A percentile compares a stretch with the other conserved stretches of the same genome.
phyloP scores from a whole-genome alignment of 129 eudicot genomes.

The Chrysanthemum makinoi region DNA sequence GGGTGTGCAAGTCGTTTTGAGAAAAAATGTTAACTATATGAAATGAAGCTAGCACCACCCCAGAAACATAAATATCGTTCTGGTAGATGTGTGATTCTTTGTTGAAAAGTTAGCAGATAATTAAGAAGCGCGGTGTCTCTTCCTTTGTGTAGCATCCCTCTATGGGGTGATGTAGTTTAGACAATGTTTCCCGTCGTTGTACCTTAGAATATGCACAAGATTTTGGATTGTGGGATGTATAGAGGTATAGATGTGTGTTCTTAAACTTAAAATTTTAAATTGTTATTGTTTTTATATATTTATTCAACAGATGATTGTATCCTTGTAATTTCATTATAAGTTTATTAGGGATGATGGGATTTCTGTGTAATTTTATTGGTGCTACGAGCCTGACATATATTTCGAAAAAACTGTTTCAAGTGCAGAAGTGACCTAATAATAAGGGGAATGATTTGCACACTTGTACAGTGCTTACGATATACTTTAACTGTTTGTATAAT shows the following conservation, averaged over 20 bases:
- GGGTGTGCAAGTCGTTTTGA: slow-evolving; percentile 21
- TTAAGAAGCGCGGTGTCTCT: background rate
- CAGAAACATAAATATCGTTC: slow-evolving; percentile 15
- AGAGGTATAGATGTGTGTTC: slow-evolving; percentile 41
- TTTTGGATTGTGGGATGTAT: slow-evolving; percentile 39
- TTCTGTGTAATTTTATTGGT: background rate
- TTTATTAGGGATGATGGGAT: background rate
- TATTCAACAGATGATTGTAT: slow-evolving; percentile 23
- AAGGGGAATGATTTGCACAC: too few relatives aligned
- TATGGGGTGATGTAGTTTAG: slow-evolving; percentile 38
- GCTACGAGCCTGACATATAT: too few relatives aligned
- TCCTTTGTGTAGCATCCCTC: slow-evolving; percentile 34
- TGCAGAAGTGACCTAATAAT: too few relatives aligned
- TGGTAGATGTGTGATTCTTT: slow-evolving; percentile 34
- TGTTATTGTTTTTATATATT: background rate
- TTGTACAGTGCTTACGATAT: too few relatives aligned
- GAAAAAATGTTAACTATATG: slow-evolving; percentile 16
- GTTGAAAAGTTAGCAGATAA: slow-evolving; percentile 19
- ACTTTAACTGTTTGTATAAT: too few relatives aligned
- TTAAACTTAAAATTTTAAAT: slow-evolving; percentile 13
- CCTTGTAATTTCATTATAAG: slow-evolving; percentile 5
- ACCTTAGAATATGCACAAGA: slow-evolving; percentile 34
- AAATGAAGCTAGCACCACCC: slow-evolving; percentile 3
- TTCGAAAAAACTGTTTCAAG: too few relatives aligned
- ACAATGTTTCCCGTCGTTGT: slow-evolving; percentile 28